phyloP scores from a whole-genome alignment of 2,329 filamentous ascomycete genomes.

The Tolypocladium ophioglossoides region DNA sequence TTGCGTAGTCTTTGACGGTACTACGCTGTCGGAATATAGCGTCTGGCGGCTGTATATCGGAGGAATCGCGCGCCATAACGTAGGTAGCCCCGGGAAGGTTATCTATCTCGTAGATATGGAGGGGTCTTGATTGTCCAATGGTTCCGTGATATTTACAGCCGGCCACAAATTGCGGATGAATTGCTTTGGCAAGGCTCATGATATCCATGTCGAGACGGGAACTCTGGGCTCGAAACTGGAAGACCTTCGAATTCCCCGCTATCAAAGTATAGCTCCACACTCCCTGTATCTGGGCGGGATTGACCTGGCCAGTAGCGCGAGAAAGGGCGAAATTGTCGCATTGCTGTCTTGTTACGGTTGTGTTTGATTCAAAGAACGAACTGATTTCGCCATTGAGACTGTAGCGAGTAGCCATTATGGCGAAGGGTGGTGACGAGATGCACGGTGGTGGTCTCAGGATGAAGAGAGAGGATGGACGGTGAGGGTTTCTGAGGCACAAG shows the following conservation, averaged over 20 bases:
- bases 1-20: constrained; percentile 4
- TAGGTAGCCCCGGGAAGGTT: constrained; percentile 6
- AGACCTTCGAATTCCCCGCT: constrained; percentile 4
- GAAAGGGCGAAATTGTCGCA: constrained; percentile 8
- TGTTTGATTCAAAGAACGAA: constrained; percentile 5
- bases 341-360: constrained; percentile 6
- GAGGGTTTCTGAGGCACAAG: too few species aligned
- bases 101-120: constrained; percentile 8
- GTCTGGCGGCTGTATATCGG: neutral
- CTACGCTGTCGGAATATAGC: constrained; percentile 1
- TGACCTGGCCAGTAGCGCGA: constrained; percentile 3
- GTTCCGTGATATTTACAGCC: constrained; percentile 4
- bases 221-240: constrained; percentile 7
- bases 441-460: too few species aligned
- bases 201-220: constrained; percentile 2
- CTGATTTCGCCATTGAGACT: constrained; percentile 4
- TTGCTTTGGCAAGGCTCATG: constrained; percentile 2
- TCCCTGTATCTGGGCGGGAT: constrained; percentile 10
- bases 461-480: too few species aligned
- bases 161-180: constrained; percentile 3
- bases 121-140: constrained; percentile 4
- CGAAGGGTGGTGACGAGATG: neutral
- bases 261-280: constrained; percentile 6
- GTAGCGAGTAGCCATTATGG: constrained; percentile 1
- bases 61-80: constrained; percentile 3